Evolutionary conservation across 2,329 filamentous ascomycete species (phyloP).

Genomic region (Drechslerella dactyloides): DNA sequence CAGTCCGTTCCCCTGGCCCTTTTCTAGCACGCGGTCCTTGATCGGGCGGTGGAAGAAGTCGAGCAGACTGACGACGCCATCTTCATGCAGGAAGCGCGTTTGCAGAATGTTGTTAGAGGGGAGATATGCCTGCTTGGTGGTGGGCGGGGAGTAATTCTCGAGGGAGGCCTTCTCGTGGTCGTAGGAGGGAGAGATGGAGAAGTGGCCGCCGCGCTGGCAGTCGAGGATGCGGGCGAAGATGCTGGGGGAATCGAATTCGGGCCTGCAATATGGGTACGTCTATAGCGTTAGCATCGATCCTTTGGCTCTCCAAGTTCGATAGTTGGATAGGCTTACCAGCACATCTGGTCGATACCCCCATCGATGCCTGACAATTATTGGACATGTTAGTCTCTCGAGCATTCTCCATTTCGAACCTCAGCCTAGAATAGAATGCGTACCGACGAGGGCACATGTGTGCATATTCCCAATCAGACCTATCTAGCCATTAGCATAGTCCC

Average conservation of each 20-base stretch:
- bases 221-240: slow-evolving; percentile 77
- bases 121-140: slow-evolving; percentile 78
- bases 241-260: slow-evolving; percentile 77
- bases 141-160: slow-evolving; percentile 63
- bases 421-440: slow-evolving; percentile 55
- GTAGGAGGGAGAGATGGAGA: slow-evolving; percentile 63
- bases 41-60: slow-evolving; percentile 78
- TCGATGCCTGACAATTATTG: slow-evolving; percentile 62
- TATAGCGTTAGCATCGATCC: not conserved
- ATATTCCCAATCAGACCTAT: slow-evolving; percentile 77
- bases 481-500: slow-evolving; percentile 12
- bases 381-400: slow-evolving; percentile 17
- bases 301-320: not conserved
- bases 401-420: not conserved
- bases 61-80: slow-evolving; percentile 74
- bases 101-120: slow-evolving; percentile 77
- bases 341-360: slow-evolving; percentile 78
- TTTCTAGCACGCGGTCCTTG: slow-evolving; percentile 64
- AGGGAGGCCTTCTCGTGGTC: slow-evolving; percentile 47
- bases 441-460: slow-evolving; percentile 77
- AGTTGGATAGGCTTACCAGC: slow-evolving; percentile 64
- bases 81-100: slow-evolving; percentile 77
- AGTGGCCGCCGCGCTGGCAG: slow-evolving; percentile 75
- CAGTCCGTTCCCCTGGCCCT: slow-evolving; percentile 63
- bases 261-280: slow-evolving; percentile 61